Conservation (phyloP, 495 filamentous ascomycete species). For the Penicillium roqueforti region DNA sequence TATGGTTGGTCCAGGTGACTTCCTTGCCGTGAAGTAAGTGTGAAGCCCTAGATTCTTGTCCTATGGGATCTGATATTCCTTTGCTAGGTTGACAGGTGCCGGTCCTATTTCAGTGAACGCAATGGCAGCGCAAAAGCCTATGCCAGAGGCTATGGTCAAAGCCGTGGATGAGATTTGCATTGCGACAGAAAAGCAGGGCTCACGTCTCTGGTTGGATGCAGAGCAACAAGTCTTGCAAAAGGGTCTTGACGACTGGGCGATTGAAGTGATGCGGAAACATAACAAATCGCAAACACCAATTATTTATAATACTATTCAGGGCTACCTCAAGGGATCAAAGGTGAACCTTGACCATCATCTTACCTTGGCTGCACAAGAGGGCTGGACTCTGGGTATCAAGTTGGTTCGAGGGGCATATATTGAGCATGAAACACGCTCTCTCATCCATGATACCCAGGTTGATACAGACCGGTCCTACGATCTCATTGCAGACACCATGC, state of each 20-base stretch:
- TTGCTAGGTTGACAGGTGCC: slow-evolving; percentile 30
- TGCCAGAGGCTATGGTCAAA: slow-evolving; percentile 22
- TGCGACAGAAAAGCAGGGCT: slow-evolving; percentile 27
- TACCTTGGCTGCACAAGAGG: slow-evolving; percentile 25
- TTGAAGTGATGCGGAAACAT: slow-evolving; percentile 39
- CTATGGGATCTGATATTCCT: neutral
- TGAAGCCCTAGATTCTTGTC: neutral
- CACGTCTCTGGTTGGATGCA: slow-evolving; percentile 36
- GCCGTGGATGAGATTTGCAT: slow-evolving; percentile 34
- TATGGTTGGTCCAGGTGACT: slow-evolving; percentile 63
- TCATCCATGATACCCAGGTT: slow-evolving; percentile 42
- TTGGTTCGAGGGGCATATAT: slow-evolving; percentile 43
- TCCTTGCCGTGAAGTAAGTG: slow-evolving; percentile 69
- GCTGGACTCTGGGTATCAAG: slow-evolving; percentile 36
- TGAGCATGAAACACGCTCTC: slow-evolving; percentile 30
- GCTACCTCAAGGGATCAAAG: slow-evolving; percentile 36
- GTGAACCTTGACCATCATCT: slow-evolving; percentile 33
- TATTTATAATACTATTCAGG: slow-evolving; percentile 42
- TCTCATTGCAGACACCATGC: slow-evolving; percentile 32
- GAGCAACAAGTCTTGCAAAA: slow-evolving; percentile 37
- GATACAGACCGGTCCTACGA: slow-evolving; percentile 41
- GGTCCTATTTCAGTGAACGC: slow-evolving; percentile 29
- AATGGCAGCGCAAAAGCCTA: slow-evolving; percentile 21
- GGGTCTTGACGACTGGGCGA: slow-evolving; percentile 33
- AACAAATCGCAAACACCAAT: slow-evolving; percentile 24